phyloP scores from a whole-genome alignment of 345 rosid species.

The Microcos paniculata region DNA sequence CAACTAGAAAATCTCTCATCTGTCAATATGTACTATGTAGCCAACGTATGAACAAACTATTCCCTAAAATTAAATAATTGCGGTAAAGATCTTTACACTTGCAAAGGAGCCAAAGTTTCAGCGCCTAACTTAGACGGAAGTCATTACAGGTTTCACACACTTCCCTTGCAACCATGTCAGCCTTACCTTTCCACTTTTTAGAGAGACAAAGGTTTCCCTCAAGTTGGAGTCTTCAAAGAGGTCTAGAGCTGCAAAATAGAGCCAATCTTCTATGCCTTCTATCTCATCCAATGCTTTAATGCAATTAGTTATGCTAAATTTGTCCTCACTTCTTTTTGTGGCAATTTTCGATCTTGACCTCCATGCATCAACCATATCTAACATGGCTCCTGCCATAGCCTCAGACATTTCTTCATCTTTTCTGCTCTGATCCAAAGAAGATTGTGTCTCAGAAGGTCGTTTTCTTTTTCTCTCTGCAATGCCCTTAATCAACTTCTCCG shows the following conservation, averaged over 20 bases:
- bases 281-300: slow-evolving; percentile 67
- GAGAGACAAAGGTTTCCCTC: slow-evolving; percentile 64
- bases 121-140: background rate
- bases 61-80: background rate
- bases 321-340: slow-evolving; percentile 27
- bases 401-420: slow-evolving; percentile 39
- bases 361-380: slow-evolving; percentile 53
- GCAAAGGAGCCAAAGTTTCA: background rate
- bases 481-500: slow-evolving; percentile 32
- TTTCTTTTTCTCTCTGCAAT: slow-evolving; percentile 47
- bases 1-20: background rate
- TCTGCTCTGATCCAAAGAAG: slow-evolving; percentile 25
- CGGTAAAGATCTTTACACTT: background rate
- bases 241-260: slow-evolving; percentile 66
- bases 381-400: slow-evolving; percentile 59
- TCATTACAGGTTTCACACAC: slow-evolving; percentile 23
- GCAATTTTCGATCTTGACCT: slow-evolving; percentile 39
- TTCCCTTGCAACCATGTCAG: slow-evolving; percentile 62
- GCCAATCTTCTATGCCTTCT: slow-evolving; percentile 44
- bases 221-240: slow-evolving; percentile 61
- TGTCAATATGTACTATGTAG: background rate
- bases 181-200: slow-evolving; percentile 39
- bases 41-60: slow-evolving; percentile 14
- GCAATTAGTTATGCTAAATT: slow-evolving; percentile 58
- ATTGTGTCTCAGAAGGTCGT: slow-evolving; percentile 36